Conservation (phyloP, 1,139 yeast species). For the Pichia sp. region DNA sequence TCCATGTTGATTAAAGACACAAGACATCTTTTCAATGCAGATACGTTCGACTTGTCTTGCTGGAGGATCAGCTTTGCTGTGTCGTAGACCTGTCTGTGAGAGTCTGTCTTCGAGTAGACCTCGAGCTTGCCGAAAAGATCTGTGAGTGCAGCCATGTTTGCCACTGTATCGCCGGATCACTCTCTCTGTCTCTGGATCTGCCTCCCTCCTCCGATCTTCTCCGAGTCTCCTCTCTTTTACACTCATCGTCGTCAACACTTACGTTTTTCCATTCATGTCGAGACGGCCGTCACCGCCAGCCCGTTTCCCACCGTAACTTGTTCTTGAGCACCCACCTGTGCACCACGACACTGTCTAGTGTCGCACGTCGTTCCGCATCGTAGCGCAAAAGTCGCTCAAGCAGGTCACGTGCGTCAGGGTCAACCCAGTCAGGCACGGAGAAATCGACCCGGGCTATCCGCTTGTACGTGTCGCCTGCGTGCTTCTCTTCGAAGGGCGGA, state of each 20-base stretch:
- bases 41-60: conserved; percentile 43
- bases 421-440: neutral
- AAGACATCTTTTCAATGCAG: conserved; percentile 57
- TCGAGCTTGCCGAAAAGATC: conserved; percentile 45
- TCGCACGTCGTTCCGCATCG: conserved; percentile 1
- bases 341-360: neutral
- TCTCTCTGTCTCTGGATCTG: neutral
- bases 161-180: neutral
- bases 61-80: conserved; percentile 41
- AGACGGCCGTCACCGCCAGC: conserved; percentile 4
- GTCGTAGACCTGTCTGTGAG: conserved; percentile 45
- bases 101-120: conserved; percentile 43
- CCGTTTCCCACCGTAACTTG: neutral
- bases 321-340: conserved; percentile 9
- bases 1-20: conserved; percentile 74
- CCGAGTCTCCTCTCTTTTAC: neutral
- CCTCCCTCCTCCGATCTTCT: neutral
- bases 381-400: conserved; percentile 1
- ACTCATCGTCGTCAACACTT: neutral
- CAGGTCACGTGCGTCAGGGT: conserved; percentile 9
- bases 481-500: conserved; percentile 83
- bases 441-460: conserved; percentile 72
- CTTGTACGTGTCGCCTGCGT: conserved; percentile 67
- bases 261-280: neutral
- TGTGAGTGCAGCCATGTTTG: conserved; percentile 34